phyloP scores from a whole-genome alignment of 495 filamentous ascomycete genomes.

The Aspergillus taichungensis region DNA sequence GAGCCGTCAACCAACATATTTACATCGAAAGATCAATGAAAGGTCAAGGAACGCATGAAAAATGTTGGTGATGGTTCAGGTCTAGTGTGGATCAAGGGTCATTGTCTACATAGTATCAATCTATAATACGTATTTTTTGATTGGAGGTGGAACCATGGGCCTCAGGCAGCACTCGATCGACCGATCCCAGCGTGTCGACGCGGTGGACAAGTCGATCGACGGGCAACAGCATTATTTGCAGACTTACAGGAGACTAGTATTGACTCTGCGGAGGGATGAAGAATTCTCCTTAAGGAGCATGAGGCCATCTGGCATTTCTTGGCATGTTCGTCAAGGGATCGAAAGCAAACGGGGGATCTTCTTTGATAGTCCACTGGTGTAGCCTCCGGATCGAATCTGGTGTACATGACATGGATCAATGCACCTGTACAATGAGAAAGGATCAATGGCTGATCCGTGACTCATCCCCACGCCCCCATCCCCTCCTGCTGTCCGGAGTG shows the following conservation, averaged over 20 bases:
- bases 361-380: background rate
- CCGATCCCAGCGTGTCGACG: background rate
- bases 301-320: conserved; percentile 40
- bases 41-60: no score
- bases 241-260: background rate
- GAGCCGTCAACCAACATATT: background rate
- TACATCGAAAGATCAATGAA: no score
- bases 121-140: no score
- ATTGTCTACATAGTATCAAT: no score
- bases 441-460: no score
- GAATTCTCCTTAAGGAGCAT: conserved; percentile 7
- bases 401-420: no score
- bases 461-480: no score
- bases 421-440: conserved; percentile 1
- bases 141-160: no score
- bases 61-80: no score
- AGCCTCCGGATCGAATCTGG: no score
- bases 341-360: conserved; percentile 12
- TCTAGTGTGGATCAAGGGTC: no score
- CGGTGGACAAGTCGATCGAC: background rate
- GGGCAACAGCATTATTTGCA: background rate
- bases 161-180: no score
- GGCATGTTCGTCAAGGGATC: conserved; percentile 15
- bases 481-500: background rate
- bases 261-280: conserved; percentile 6